Evolutionary conservation across 768 basidiomycete species (phyloP).

Genomic region (Lactarius hengduanensis): DNA sequence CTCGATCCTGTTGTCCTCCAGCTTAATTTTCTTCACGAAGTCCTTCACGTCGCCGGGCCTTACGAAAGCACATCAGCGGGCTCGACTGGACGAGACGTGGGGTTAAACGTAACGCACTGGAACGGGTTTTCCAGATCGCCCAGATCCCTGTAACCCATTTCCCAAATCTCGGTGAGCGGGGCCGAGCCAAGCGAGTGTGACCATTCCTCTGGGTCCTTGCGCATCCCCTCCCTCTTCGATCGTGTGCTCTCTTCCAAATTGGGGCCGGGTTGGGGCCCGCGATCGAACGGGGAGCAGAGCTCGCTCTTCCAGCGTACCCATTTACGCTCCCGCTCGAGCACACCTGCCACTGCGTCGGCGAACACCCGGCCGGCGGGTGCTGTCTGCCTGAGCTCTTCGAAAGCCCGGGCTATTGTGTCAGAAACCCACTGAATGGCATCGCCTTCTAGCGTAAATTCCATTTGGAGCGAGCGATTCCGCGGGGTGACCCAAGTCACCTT

Average conservation of each 20-base stretch:
- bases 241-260: constrained; percentile 64
- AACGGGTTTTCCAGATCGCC: constrained; percentile 62
- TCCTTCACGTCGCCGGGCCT: constrained; percentile 75
- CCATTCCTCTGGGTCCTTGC: constrained; percentile 60
- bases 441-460: constrained; percentile 75
- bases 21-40: constrained; percentile 68
- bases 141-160: constrained; percentile 70
- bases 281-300: constrained; percentile 75
- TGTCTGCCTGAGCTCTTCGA: constrained; percentile 63
- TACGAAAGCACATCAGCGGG: constrained; percentile 17
- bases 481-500: constrained; percentile 60
- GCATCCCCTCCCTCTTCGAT: constrained; percentile 50
- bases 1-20: constrained; percentile 62
- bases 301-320: constrained; percentile 93
- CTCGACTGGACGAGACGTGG: background rate
- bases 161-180: constrained; percentile 78
- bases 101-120: constrained; percentile 46
- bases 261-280: constrained; percentile 55
- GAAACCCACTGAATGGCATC: constrained; percentile 74
- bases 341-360: constrained; percentile 65
- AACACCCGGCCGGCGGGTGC: constrained; percentile 76
- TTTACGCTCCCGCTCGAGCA: constrained; percentile 81
- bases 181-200: constrained; percentile 63
- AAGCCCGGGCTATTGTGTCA: constrained; percentile 58
- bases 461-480: constrained; percentile 77